Base-by-base conservation (phyloP, 345 rosid genomes). In the Syzygium aromaticum region DNA sequence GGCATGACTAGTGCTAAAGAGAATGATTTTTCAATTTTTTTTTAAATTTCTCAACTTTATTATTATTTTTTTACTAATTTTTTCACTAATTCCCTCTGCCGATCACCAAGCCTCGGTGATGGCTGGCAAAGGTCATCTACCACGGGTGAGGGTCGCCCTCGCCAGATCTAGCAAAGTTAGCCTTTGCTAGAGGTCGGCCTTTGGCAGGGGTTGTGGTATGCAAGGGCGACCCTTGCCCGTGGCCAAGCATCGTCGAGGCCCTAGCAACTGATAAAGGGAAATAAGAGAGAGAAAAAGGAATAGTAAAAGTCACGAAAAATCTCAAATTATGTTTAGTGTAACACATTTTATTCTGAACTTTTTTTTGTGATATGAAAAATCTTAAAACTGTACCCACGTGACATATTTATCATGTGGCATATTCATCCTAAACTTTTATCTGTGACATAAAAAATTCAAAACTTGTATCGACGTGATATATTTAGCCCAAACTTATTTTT, bases 91-190 rank as follows among this genome's bases (percentile, higher is more conserved):
- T 52, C 54, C 54, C 54, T 52, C 54, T 5, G 4, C 6, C 17
- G 1, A 6, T 52, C 54, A 52, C 54, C 19, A 4, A 1, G 54
- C 17, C 19, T 52, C 0, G 0, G 2, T 0, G 2, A 61, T 13
- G 67, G 16, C 6, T 3, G 14, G 16, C 2, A 0, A 3, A 61
- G 33, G 67, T n/a, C 33, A 27, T n/a, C 27, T n/a, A 2, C 67
- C 8, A 1, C 12, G 13, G 8, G 3, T 3, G 0, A n/a, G 7
- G 64, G 30, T 25, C 25, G 6, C 16, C 15, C 28, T 59, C 5
- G n/a, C 5, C 10, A n/a, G 14, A 57, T 57, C 63, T 57, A 0
- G 16, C 15, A 25, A 61, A 17, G 67, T 61, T 61, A 1, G 1
- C 8, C 4, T 61, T 27, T 1, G 15, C 7, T 7, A 11, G 27